Conservation (phyloP, 768 basidiomycete genomes). For the Trametes maxima region DNA sequence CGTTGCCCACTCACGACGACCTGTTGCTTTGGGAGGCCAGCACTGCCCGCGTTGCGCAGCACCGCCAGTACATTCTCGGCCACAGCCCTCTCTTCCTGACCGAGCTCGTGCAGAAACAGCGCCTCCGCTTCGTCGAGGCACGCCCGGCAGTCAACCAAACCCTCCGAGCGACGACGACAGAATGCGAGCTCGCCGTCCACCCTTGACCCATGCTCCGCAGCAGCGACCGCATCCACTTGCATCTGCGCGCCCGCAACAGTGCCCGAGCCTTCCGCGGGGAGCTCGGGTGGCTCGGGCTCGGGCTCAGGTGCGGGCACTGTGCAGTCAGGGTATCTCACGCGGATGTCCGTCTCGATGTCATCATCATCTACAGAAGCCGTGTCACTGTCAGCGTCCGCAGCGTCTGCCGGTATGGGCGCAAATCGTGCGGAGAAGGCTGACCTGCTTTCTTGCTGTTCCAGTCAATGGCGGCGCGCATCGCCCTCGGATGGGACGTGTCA, state of each 20-base stretch:
- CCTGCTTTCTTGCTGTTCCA: slow-evolving; percentile 93
- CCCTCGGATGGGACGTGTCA: slow-evolving; percentile 62
- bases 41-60: slow-evolving; percentile 21
- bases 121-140: slow-evolving; percentile 24
- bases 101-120: neutral
- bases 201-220: slow-evolving; percentile 22
- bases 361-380: slow-evolving; percentile 63
- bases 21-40: slow-evolving; percentile 34
- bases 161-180: slow-evolving; percentile 17
- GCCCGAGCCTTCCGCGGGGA: slow-evolving; percentile 4
- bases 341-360: slow-evolving; percentile 73
- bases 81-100: neutral
- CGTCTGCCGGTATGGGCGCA: neutral
- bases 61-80: slow-evolving; percentile 12
- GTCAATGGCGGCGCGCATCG: slow-evolving; percentile 59
- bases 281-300: neutral
- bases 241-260: neutral
- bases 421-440: slow-evolving; percentile 28
- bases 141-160: slow-evolving; percentile 28
- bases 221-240: slow-evolving; percentile 4
- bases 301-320: neutral
- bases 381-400: neutral
- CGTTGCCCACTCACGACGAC: slow-evolving; percentile 35
- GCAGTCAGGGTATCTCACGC: slow-evolving; percentile 42
- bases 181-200: slow-evolving; percentile 23